Evolutionary conservation across 805 yeast genomes (phyloP), one percentile per base, ranked within the genome.

Genomic region (Scheffersomyces stipitis): DNA sequence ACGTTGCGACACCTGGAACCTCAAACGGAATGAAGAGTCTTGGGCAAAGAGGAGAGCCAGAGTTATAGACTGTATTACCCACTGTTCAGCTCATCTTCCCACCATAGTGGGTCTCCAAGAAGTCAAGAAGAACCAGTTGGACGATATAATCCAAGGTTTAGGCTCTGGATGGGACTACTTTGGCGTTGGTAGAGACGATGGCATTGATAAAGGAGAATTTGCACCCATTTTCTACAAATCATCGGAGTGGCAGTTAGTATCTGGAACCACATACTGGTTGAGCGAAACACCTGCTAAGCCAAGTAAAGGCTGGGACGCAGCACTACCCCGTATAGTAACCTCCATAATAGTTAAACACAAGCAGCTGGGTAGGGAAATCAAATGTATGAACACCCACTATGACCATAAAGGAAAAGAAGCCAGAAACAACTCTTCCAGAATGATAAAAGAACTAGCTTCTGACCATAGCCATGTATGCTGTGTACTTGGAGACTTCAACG

Each of bases 401-500:
- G 83, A 77, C 45, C 74, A 75, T 38, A 56, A 56, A 31, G 76
- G 80, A 7, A 64, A 55, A 15, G 58, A 46, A 1, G 74, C 79
- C n/a, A 56, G 81, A 40, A 45, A 52, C 17, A 66, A 71, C 34
- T 66, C 76, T 4, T 73, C 75, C 4, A 65, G 70, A 29, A 42
- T 75, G 40, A 66, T 73, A 12, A 23, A 36, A 16, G 23, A 23
- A 8, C 31, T 30, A 17, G 44, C 71, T 2, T 65, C 70, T 2
- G 58, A 76, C 33, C n/a, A n/a, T n/a, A n/a, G n/a, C n/a, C n/a
- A n/a, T n/a, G n/a, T n/a, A n/a, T n/a, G n/a, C n/a, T n/a, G n/a
- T n/a, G 57, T 79, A n/a, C 58, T 68, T 12, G 84, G 84, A 3
- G 83, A 78, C 50, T 74, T 80, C 58, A 80, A 80, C 48, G 69